Percentiles rank a stretch among this genome's conserved stretches.
These are phyloP conservation scores for Chaetomium fimeti DNA, from an alignment of 495 filamentous ascomycete genomes.

Conservation along the genomic window DNA sequence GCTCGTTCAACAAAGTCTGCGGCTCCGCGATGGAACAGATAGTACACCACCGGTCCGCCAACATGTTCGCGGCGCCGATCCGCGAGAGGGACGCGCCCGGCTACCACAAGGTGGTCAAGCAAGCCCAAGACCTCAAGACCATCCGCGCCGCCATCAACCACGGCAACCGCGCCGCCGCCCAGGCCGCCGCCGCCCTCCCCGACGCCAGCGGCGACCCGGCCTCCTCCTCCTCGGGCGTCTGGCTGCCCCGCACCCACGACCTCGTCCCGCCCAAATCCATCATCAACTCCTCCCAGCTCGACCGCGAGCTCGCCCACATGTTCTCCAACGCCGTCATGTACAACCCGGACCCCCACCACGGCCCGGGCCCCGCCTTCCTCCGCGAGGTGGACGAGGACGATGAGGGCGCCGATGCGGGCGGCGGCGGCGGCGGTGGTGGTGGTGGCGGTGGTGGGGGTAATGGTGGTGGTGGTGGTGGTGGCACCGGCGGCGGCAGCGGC, in stretches of 20 bases:
- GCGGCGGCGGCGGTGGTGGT: background rate
- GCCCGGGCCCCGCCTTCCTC: slow-evolving; percentile 62
- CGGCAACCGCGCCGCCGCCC: slow-evolving; percentile 70
- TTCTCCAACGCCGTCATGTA: slow-evolving; percentile 98
- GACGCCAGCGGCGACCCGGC: slow-evolving; percentile 44
- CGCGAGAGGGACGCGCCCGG: slow-evolving; percentile 82
- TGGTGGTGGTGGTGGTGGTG: no score
- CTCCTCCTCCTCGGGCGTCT: slow-evolving; percentile 50
- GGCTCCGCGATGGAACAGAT: slow-evolving; percentile 83
- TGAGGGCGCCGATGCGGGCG: slow-evolving; percentile 25
- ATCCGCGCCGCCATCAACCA: slow-evolving; percentile 75
- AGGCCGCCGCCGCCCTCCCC: slow-evolving; percentile 55
- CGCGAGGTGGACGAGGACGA: slow-evolving; percentile 31
- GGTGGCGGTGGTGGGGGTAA: background rate
- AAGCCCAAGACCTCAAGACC: slow-evolving; percentile 83
- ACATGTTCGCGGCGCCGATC: slow-evolving; percentile 80
- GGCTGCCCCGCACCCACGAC: slow-evolving; percentile 68
- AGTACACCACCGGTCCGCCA: slow-evolving; percentile 78
- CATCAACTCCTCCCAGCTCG: slow-evolving; percentile 89
- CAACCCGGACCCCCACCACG: slow-evolving; percentile 72
- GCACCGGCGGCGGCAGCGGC: background rate
- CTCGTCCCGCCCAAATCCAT: slow-evolving; percentile 84
- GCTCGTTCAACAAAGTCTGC: slow-evolving; percentile 74
- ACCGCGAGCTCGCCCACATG: slow-evolving; percentile 95
- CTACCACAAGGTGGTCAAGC: slow-evolving; percentile 81